Conservation (phyloP, 768 basidiomycete genomes). For the Panus rudis region DNA sequence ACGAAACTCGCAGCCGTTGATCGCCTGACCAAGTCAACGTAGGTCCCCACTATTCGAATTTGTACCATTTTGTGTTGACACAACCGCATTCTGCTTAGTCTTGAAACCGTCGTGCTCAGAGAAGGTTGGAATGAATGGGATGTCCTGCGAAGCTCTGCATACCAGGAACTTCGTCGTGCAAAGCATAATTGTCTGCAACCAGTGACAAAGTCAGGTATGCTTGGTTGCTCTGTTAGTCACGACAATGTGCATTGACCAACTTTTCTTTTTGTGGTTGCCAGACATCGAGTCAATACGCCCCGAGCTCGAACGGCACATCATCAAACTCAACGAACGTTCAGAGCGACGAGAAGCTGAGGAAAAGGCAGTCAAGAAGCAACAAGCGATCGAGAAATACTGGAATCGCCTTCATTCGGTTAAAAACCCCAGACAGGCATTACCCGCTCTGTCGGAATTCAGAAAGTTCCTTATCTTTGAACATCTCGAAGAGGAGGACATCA, state of each 20-base stretch:
- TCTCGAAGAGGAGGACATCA: too few relatives aligned
- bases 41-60: too few relatives aligned
- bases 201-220: conserved; percentile 32
- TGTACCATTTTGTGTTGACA: too few relatives aligned
- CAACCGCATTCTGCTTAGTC: too few relatives aligned
- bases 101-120: not conserved
- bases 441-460: conserved; percentile 9
- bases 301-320: conserved; percentile 25
- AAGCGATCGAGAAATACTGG: conserved; percentile 37
- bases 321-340: conserved; percentile 18
- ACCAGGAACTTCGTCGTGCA: conserved; percentile 29
- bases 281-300: conserved; percentile 23
- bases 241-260: not conserved
- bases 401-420: conserved; percentile 40
- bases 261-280: conserved; percentile 9
- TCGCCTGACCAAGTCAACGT: too few relatives aligned
- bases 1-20: too few relatives aligned
- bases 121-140: conserved; percentile 39
- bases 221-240: not conserved
- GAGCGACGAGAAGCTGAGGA: conserved; percentile 23
- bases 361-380: conserved; percentile 20
- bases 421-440: not conserved
- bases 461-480: conserved; percentile 1
- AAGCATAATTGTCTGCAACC: conserved; percentile 35
- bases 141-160: conserved; percentile 34